Conservation (phyloP, 176 grass and related monocot genomes). For the Aegilops umbellulata region DNA sequence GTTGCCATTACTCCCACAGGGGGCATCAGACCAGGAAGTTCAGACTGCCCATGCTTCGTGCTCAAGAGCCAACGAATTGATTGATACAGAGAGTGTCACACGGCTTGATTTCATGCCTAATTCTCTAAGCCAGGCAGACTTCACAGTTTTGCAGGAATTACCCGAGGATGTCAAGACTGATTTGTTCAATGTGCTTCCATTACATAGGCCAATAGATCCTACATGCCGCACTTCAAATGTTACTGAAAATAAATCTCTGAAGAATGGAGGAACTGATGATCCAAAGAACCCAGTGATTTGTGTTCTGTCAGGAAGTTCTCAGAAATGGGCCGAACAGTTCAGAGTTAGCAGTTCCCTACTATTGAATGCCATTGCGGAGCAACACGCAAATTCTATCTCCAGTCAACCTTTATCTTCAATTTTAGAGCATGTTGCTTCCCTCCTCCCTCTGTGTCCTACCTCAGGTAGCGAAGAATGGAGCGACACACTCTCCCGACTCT, state of each 20-base stretch:
- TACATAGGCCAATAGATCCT: constrained; percentile 50
- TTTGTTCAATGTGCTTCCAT: constrained; percentile 53
- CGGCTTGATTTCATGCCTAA: constrained; percentile 64
- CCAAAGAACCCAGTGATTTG: constrained; percentile 10
- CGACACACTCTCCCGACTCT: constrained; percentile 34
- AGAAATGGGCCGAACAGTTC: constrained; percentile 62
- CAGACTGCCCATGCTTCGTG: constrained; percentile 37
- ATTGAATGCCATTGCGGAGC: constrained; percentile 50
- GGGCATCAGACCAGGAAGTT: constrained; percentile 32
- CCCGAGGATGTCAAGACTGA: constrained; percentile 70
- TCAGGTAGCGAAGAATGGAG: constrained; percentile 56
- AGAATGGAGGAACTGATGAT: constrained; percentile 22
- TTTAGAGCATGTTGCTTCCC: constrained; percentile 51
- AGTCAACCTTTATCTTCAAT: constrained; percentile 44
- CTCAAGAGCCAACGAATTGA: constrained; percentile 47
- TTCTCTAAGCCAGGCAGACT: constrained; percentile 74
- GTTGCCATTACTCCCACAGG: constrained; percentile 25
- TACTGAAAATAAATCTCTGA: constrained; percentile 28
- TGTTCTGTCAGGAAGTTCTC: constrained; percentile 37
- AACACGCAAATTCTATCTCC: constrained; percentile 29
- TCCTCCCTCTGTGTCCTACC: constrained; percentile 37
- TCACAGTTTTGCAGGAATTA: constrained; percentile 64
- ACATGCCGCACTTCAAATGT: constrained; percentile 21
- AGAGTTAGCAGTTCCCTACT: constrained; percentile 48
- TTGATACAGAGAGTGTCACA: constrained; percentile 1